phyloP scores from a whole-genome alignment of 306 rosid species.

The Quercus ilex region DNA sequence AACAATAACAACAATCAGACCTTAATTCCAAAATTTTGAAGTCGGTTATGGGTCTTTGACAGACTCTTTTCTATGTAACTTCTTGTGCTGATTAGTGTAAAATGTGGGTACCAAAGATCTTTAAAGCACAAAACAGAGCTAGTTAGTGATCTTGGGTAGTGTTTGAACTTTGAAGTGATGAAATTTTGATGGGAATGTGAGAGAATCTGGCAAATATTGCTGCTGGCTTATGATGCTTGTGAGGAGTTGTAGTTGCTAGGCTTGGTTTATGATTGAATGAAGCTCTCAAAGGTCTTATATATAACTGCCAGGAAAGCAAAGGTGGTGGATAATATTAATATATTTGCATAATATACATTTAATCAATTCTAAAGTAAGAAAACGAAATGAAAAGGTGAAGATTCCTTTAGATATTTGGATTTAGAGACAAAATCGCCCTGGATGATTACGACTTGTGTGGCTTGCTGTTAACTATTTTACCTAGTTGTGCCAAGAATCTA shows the following conservation, averaged over 20 bases:
- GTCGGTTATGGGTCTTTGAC: too few relatives aligned
- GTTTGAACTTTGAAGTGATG: neutral
- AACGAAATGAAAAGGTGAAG: conserved; percentile 24
- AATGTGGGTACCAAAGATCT: too few relatives aligned
- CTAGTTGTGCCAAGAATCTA: neutral
- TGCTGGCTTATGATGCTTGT: neutral
- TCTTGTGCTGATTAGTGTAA: too few relatives aligned
- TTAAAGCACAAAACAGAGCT: too few relatives aligned
- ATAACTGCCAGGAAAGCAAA: neutral
- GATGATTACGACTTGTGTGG: conserved; percentile 44
- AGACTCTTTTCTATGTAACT: too few relatives aligned
- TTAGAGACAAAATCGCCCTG: conserved; percentile 33
- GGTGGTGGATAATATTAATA: neutral
- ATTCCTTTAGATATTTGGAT: conserved; percentile 34
- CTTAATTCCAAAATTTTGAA: too few relatives aligned
- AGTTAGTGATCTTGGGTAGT: neutral
- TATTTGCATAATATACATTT: neutral
- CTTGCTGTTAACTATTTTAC: neutral
- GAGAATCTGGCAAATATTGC: neutral
- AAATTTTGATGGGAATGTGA: neutral
- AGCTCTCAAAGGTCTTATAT: conserved; percentile 22
- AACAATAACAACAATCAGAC: too few relatives aligned
- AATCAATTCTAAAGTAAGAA: conserved; percentile 5
- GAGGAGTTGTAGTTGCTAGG: neutral
- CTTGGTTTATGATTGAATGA: conserved; percentile 26